A percentile compares a stretch with the other conserved stretches of the same genome.
Conservation (phyloP, 192 early-diverging fungal genomes). For the Linnemannia hyalina region DNA sequence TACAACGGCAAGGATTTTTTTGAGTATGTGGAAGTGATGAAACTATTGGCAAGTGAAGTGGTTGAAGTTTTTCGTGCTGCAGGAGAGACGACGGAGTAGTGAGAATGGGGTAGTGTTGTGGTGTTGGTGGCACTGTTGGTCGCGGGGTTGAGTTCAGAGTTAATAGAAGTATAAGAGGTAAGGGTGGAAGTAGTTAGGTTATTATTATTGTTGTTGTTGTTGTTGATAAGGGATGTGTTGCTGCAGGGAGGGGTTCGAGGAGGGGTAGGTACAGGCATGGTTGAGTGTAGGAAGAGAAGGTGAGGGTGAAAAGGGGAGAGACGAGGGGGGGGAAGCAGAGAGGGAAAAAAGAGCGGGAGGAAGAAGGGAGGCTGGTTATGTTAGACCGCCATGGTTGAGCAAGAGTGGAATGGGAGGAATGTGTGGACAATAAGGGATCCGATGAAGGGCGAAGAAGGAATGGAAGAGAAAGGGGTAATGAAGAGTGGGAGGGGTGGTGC, state of each 20-base stretch:
- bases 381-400: background rate
- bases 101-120: constrained; percentile 1
- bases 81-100: background rate
- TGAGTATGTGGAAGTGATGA: background rate
- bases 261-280: constrained; percentile 42
- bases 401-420: background rate
- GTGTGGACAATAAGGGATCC: background rate
- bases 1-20: background rate
- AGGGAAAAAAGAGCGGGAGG: background rate
- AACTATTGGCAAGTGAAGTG: background rate
- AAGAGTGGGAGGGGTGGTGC: background rate
- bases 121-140: background rate
- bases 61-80: background rate
- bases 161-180: background rate
- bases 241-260: constrained; percentile 18
- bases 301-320: background rate
- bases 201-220: constrained; percentile 7
- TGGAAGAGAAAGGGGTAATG: background rate
- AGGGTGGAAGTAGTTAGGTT: background rate
- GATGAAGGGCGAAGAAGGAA: background rate
- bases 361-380: background rate
- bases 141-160: background rate
- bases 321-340: background rate
- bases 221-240: background rate
- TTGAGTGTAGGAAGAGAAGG: background rate